These are phyloP conservation scores for Botrytis medusae DNA, from an alignment of 2,329 filamentous ascomycete genomes.

Conservation along the genomic window DNA sequence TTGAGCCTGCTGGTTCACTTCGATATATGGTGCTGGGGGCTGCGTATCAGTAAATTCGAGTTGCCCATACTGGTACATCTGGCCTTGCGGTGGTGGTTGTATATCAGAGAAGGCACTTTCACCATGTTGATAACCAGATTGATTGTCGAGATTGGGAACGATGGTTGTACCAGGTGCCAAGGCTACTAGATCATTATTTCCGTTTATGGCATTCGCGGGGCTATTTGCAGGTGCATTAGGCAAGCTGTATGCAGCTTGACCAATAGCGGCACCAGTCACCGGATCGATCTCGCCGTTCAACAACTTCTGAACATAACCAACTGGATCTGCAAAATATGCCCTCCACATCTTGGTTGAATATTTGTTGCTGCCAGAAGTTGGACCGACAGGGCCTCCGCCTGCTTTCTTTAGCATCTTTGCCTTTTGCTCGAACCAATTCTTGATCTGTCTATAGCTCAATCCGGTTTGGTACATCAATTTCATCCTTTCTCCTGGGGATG, in stretches of 20 bases:
- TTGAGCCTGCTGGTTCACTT: no score
- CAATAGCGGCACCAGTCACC: not conserved
- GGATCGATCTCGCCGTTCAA: not conserved
- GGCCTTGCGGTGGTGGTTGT: not conserved
- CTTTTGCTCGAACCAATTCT: constrained; percentile 13
- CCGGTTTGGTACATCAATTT: not conserved
- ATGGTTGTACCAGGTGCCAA: not conserved
- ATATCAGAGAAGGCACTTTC: accelerated
- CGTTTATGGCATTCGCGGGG: not conserved
- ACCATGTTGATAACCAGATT: not conserved
- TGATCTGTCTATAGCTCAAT: not conserved
- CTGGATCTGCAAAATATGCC: not conserved
- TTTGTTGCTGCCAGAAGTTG: not conserved
- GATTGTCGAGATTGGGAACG: not conserved
- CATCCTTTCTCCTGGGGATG: not conserved
- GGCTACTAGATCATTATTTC: not conserved
- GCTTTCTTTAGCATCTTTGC: not conserved
- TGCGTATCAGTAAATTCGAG: no score
- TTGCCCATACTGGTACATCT: not conserved
- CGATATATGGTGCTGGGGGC: no score
- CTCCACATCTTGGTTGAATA: not conserved
- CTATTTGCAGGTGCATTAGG: not conserved
- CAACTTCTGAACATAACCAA: not conserved
- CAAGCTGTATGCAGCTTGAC: not conserved
- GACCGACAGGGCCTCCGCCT: no score